These are phyloP conservation scores for Penicillium sp. DNA, from an alignment of 2,329 filamentous ascomycete genomes.

Conservation along the genomic window DNA sequence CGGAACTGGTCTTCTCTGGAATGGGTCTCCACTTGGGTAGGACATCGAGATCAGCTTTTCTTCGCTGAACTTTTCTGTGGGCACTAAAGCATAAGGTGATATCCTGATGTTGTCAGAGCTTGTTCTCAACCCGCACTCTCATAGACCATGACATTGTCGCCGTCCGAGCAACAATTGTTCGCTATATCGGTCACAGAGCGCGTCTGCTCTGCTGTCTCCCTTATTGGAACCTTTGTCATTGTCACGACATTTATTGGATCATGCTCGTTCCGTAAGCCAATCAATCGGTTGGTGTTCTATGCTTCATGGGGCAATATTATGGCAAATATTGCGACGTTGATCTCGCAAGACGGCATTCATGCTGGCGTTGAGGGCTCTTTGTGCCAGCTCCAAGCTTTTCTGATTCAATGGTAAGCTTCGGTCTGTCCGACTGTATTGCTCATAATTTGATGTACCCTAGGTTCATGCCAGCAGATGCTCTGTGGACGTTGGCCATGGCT, in stretches of 20 bases:
- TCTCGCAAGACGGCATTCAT: slow-evolving; percentile 62
- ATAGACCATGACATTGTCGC: too few species aligned
- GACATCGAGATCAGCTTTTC: too few species aligned
- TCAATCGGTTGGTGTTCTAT: slow-evolving; percentile 82
- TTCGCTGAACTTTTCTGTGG: too few species aligned
- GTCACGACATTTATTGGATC: slow-evolving; percentile 70
- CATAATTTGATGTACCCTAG: slow-evolving; percentile 41
- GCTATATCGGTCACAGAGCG: slow-evolving; percentile 66
- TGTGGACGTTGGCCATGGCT: slow-evolving; percentile 81
- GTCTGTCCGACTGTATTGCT: neutral
- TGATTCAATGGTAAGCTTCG: slow-evolving; percentile 77
- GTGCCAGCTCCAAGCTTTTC: slow-evolving; percentile 74
- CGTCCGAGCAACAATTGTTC: too few species aligned
- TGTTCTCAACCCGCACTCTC: too few species aligned
- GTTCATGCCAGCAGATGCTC: slow-evolving; percentile 75
- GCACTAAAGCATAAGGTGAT: too few species aligned
- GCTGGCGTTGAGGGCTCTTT: slow-evolving; percentile 54
- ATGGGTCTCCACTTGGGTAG: too few species aligned
- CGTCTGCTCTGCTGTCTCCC: slow-evolving; percentile 67
- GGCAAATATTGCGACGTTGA: slow-evolving; percentile 73
- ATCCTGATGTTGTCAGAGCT: too few species aligned
- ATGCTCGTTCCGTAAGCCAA: slow-evolving; percentile 75
- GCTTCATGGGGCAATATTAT: slow-evolving; percentile 80
- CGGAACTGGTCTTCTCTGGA: too few species aligned
- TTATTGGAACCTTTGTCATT: slow-evolving; percentile 70